Percentiles rank a stretch among this genome's conserved stretches.
Conservation (phyloP, 2,329 filamentous ascomycete species). For the Lasiodiplodia gonubiensis region DNA sequence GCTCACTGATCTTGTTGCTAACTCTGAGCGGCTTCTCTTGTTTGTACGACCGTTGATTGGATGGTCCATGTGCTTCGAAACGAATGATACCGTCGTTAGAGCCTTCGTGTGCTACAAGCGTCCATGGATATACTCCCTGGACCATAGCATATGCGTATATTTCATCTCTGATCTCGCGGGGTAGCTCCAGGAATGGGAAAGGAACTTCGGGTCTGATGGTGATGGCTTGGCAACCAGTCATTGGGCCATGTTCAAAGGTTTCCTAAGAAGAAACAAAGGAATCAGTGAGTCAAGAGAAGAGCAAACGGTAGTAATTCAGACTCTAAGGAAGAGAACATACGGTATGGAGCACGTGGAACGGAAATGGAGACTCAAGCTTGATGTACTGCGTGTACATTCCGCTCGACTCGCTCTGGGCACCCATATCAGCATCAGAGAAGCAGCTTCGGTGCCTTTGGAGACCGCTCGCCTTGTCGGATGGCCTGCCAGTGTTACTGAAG, state of each 20-base stretch:
- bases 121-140: not conserved
- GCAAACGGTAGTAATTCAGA: too few relatives aligned
- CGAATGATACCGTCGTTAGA: too few relatives aligned
- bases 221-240: not conserved
- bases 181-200: not conserved
- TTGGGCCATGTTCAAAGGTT: not conserved
- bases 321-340: not conserved
- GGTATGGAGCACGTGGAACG: not conserved
- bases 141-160: conserved; percentile 11
- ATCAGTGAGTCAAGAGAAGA: not conserved
- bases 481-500: not conserved
- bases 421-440: not conserved
- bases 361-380: not conserved
- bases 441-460: not conserved
- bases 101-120: too few relatives aligned
- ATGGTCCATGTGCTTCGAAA: too few relatives aligned
- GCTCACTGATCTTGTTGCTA: too few relatives aligned
- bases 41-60: too few relatives aligned
- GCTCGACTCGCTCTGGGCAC: not conserved
- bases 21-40: too few relatives aligned
- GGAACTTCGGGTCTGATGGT: not conserved
- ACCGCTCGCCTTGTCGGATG: not conserved
- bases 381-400: not conserved
- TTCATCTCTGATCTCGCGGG: not conserved
- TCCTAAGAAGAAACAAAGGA: not conserved